These are phyloP conservation scores for Plasmodium coatneyi DNA, from an alignment of 169 alveolate genomes.

Conservation along the genomic window DNA sequence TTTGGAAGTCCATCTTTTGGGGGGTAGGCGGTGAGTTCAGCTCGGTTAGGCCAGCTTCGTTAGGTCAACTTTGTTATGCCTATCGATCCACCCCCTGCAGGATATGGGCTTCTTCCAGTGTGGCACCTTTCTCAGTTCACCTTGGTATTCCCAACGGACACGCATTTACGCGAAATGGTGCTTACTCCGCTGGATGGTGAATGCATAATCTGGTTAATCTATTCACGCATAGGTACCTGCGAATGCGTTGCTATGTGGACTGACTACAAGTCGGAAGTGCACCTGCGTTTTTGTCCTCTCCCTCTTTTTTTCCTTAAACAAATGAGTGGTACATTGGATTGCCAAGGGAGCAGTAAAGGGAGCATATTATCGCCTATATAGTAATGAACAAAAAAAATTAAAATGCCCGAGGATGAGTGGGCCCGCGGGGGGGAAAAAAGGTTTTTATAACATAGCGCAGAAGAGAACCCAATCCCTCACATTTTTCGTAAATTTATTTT, in stretches of 20 bases:
- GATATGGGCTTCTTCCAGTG: neutral
- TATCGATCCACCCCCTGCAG: neutral
- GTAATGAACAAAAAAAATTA: no score
- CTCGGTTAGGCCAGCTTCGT: neutral
- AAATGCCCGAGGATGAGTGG: neutral
- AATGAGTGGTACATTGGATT: neutral
- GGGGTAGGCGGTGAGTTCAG: neutral
- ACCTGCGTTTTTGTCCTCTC: neutral
- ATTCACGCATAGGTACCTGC: neutral
- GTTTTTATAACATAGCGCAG: neutral
- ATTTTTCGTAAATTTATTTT: neutral
- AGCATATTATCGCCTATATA: neutral
- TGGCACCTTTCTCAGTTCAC: neutral
- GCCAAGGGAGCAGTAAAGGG: neutral
- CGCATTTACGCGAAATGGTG: neutral
- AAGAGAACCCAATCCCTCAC: neutral
- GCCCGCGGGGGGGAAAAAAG: neutral
- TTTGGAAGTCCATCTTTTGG: conserved; percentile 94
- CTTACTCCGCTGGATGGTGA: neutral
- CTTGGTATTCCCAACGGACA: neutral
- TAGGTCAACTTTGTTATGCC: neutral
- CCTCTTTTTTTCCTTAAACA: neutral
- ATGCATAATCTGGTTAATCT: neutral
- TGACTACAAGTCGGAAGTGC: neutral
- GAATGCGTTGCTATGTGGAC: neutral